Conservation (phyloP, 164 flowering plant species). For the Macadamia tetraphylla region DNA sequence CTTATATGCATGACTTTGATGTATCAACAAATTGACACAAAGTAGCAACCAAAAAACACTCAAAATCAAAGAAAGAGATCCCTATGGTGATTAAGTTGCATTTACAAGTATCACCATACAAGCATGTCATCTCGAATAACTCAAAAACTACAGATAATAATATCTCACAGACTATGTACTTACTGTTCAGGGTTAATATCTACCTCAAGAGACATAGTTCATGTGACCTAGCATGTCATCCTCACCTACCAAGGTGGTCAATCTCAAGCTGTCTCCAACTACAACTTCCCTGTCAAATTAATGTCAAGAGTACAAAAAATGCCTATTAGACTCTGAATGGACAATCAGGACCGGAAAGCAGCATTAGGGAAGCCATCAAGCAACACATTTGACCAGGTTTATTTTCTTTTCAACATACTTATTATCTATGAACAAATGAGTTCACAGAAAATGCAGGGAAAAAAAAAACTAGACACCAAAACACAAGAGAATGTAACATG, state of each 20-base stretch:
- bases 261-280: not conserved
- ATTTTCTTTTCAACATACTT: not conserved
- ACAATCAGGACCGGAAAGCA: not conserved
- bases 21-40: too few species aligned
- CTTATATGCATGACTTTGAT: too few species aligned
- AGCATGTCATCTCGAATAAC: not conserved
- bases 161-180: not conserved
- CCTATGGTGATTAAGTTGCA: not conserved
- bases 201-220: not conserved
- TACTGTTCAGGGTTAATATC: not conserved
- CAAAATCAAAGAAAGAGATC: not conserved
- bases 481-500: not conserved
- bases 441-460: not conserved
- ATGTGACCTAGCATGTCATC: too few species aligned
- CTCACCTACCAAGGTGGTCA: not conserved
- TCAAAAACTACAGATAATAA: not conserved
- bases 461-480: not conserved
- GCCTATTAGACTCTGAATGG: not conserved
- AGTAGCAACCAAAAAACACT: too few species aligned
- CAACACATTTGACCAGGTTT: too few species aligned
- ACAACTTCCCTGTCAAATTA: conserved; percentile 3
- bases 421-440: not conserved
- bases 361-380: not conserved
- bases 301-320: not conserved
- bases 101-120: not conserved